phyloP scores from a whole-genome alignment of 2,329 filamentous ascomycete genomes.

The Ophiosphaerella korrae region DNA sequence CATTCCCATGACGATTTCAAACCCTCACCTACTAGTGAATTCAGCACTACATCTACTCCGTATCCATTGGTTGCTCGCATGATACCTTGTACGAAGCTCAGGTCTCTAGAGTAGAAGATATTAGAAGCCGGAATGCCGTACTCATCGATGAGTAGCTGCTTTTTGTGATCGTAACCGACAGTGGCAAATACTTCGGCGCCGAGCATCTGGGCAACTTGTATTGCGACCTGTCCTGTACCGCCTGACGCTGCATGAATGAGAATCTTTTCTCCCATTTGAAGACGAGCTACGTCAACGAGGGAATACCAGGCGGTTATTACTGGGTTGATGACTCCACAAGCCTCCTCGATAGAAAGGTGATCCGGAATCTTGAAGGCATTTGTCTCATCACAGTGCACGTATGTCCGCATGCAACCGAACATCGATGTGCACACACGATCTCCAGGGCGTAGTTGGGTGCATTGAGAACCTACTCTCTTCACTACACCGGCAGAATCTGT shows the following conservation, averaged over 20 bases:
- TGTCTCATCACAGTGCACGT: not conserved
- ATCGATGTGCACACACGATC: not conserved
- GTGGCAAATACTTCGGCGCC: slow-evolving; percentile 25
- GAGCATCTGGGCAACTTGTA: slow-evolving; percentile 6
- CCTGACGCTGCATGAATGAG: slow-evolving; percentile 29
- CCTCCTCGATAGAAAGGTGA: not conserved
- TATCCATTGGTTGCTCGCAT: slow-evolving; percentile 19
- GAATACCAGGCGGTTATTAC: not conserved
- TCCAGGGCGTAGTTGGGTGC: not conserved
- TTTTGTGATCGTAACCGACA: slow-evolving; percentile 13
- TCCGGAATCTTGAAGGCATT: not conserved
- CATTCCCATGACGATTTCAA: slow-evolving; percentile 26
- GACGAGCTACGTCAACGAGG: not conserved
- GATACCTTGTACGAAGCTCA: slow-evolving; percentile 11
- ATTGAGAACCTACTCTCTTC: not conserved
- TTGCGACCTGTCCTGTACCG: slow-evolving; percentile 9
- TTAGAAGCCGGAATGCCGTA: slow-evolving; percentile 24
- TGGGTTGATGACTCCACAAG: not conserved
- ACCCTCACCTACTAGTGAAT: slow-evolving; percentile 32
- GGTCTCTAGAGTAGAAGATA: slow-evolving; percentile 33
- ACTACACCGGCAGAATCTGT: not conserved
- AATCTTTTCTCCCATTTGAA: slow-evolving; percentile 21
- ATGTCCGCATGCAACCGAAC: not conserved
- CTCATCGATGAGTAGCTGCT: slow-evolving; percentile 12
- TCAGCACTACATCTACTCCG: slow-evolving; percentile 44